A percentile compares a stretch with the other conserved stretches of the same genome.
Evolutionary conservation across 805 yeast species (phyloP).

Genomic region (Lachancea sp.): DNA sequence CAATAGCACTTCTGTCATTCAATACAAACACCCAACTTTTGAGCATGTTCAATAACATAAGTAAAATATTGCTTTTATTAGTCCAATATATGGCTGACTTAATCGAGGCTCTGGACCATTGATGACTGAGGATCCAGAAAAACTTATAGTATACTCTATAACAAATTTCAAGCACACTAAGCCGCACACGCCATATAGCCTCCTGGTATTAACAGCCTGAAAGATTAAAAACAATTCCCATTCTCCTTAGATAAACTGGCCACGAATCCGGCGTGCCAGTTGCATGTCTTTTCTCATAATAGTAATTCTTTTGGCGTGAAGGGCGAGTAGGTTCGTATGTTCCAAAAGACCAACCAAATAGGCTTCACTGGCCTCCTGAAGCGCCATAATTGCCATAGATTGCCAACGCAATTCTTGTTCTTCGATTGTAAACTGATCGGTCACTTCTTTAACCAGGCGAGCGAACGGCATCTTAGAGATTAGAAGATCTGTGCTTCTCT

Average conservation of each 20-base stretch:
- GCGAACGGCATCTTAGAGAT: slow-evolving; percentile 74
- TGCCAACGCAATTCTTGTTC: slow-evolving; percentile 70
- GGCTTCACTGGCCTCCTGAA: slow-evolving; percentile 80
- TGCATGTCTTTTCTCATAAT: slow-evolving; percentile 81
- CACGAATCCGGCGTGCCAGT: slow-evolving; percentile 70
- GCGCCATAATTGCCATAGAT: slow-evolving; percentile 65
- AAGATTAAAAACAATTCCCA: neutral
- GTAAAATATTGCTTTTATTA: too few species aligned
- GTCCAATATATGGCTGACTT: too few species aligned
- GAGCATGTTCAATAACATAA: too few species aligned
- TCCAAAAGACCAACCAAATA: slow-evolving; percentile 65
- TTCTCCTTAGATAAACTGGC: slow-evolving; percentile 33
- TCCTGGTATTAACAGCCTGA: neutral
- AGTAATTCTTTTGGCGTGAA: slow-evolving; percentile 78
- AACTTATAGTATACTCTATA: too few species aligned
- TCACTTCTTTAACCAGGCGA: slow-evolving; percentile 66
- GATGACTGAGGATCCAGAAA: too few species aligned
- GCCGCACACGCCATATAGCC: too few species aligned
- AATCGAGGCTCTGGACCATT: too few species aligned
- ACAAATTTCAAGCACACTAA: too few species aligned
- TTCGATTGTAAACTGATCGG: slow-evolving; percentile 42
- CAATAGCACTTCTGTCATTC: too few species aligned
- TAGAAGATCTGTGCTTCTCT: slow-evolving; percentile 59
- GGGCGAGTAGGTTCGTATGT: slow-evolving; percentile 70
- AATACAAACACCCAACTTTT: too few species aligned